Base-by-base conservation (phyloP, 139 green algal genomes). In the Zygnema circumcarinatum region DNA sequence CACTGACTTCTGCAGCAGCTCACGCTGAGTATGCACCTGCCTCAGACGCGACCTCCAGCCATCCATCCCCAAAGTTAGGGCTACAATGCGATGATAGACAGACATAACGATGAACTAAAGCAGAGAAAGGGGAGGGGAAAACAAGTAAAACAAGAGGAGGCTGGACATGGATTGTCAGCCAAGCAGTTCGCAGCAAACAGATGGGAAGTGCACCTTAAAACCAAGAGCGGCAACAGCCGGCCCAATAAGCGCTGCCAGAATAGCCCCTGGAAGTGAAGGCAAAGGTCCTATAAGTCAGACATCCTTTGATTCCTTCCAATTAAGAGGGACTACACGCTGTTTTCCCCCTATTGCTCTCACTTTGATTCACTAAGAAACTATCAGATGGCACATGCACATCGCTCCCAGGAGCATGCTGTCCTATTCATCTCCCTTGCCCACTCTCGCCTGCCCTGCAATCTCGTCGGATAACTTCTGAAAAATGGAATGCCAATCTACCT, bases 171-270 rank as follows among this genome's bases (percentile, higher is more conserved):
- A 56, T 25, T 0, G 25, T 29, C 38, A 25, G 35, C 0, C 68
- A n/a, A 31, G 56, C 29, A 72, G 56, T 31, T n/a, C n/a, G n/a
- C n/a, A n/a, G n/a, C n/a, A n/a, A n/a, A n/a, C n/a, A n/a, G n/a
- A n/a, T n/a, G 36, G 11, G 11, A 0, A 16, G 21, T 32, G n/a
- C 33, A 81, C 74, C 74, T 81, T 81, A 69, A 73, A 81, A 53
- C 74, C 74, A n/a, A 81, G 35, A n/a, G 74, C 31, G 29, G 39
- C 74, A n/a, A 81, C 74, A 52, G 74, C 74, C 33, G 74, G 74
- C 0, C 74, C 74, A 38, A 81, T 81, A 47, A 81, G n/a, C 42
- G 33, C 33, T 31, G 35, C 74, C 1, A 81, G 74, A 81, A 81
- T 69, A 21, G 74, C 74, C 33, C 74, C 74, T 81, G 74, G 32